These are phyloP conservation scores for Coemansia reversa DNA, from an alignment of 192 early-diverging fungal species.

Conservation along the genomic window DNA sequence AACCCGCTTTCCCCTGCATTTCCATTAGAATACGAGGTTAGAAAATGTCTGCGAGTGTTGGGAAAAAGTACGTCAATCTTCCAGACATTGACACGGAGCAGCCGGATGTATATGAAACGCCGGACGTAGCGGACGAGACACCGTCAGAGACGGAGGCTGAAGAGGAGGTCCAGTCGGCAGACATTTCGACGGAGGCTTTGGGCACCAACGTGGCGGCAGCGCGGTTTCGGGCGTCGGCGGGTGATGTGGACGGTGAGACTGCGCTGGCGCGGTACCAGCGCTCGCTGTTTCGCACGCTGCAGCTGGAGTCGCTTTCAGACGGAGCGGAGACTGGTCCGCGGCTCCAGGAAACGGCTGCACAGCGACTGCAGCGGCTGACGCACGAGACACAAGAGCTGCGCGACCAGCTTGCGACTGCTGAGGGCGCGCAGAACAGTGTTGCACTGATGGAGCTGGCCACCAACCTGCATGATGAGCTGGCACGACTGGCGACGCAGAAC, in stretches of 20 bases:
- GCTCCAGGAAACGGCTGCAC: conserved; percentile 69
- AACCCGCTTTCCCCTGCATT: not conserved
- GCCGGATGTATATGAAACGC: conserved; percentile 87
- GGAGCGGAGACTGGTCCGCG: conserved; percentile 9
- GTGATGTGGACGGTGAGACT: conserved; percentile 20
- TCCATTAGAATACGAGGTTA: not conserved
- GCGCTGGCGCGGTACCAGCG: conserved; percentile 38
- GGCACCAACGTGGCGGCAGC: conserved; percentile 12
- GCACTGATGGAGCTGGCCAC: conserved; percentile 36
- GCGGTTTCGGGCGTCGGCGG: conserved; percentile 30
- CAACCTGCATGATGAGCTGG: conserved; percentile 40
- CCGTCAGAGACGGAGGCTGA: conserved; percentile 8
- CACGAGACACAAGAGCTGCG: conserved; percentile 81
- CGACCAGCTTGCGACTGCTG: conserved; percentile 54
- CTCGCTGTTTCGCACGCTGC: conserved; percentile 41
- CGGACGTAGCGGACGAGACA: conserved; percentile 50
- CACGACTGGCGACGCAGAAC: conserved; percentile 9
- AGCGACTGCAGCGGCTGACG: conserved; percentile 74
- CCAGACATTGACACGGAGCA: conserved; percentile 69
- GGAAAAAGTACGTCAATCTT: conserved; percentile 72
- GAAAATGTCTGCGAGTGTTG: conserved; percentile 30
- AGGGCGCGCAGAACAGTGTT: conserved; percentile 16
- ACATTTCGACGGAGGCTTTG: conserved; percentile 17
- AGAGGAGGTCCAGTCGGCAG: conserved; percentile 28
- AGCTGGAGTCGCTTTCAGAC: conserved; percentile 34